phyloP scores from a whole-genome alignment of 148 eudicot genomes.

The Vaccinium myrtillus region DNA sequence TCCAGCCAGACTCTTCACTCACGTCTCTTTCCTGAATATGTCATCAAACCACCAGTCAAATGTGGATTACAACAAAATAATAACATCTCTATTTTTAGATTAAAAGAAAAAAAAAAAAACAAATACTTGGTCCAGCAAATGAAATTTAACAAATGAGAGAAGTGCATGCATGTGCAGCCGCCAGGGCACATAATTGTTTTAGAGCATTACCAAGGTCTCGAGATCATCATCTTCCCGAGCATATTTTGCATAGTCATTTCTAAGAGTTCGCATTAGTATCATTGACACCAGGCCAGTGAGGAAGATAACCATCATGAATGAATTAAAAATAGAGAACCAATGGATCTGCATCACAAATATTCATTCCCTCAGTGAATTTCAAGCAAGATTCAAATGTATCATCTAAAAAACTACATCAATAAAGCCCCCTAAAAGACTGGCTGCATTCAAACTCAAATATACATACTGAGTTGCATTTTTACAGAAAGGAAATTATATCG shows the following conservation, averaged over 20 bases:
- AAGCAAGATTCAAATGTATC: not conserved
- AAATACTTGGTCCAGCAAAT: not conserved
- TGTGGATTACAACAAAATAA: not conserved
- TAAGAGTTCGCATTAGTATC: slow-evolving; percentile 92
- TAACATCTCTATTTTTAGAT: not conserved
- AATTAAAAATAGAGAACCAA: slow-evolving; percentile 95
- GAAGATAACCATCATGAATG: slow-evolving; percentile 99
- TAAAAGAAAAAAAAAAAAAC: not conserved
- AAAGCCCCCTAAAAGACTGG: not conserved
- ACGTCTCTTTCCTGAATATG: slow-evolving; percentile 79
- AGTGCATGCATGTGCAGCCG: too few relatives aligned
- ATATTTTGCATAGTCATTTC: slow-evolving; percentile 97
- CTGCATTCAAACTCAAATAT: not conserved
- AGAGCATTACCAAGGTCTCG: slow-evolving; percentile 70
- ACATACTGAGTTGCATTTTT: not conserved
- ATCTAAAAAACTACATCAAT: not conserved
- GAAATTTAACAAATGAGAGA: too few relatives aligned
- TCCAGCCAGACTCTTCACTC: slow-evolving; percentile 93
- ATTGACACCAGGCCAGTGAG: slow-evolving; percentile 91
- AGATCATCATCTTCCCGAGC: slow-evolving; percentile 97
- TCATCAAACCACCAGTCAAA: not conserved
- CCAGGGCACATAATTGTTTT: not conserved
- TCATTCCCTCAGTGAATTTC: not conserved
- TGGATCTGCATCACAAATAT: slow-evolving; percentile 63
- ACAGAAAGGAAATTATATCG: not conserved